Percentiles rank a stretch among this genome's conserved stretches.
Evolutionary conservation across 768 basidiomycete species (phyloP).

Genomic region (Suillus decipiens): DNA sequence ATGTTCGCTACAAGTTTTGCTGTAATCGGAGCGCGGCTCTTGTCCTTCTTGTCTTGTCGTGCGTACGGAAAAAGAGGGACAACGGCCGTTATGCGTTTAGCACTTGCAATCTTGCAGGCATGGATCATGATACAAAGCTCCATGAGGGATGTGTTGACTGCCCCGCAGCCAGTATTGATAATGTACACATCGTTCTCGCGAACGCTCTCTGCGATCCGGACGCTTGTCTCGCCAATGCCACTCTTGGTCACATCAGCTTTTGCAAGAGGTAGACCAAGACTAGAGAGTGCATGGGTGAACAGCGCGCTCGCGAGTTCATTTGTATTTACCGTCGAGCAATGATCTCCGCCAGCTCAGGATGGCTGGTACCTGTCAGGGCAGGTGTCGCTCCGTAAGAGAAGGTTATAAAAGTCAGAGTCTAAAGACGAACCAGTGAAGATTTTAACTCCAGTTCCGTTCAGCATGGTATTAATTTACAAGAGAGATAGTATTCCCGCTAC

Average conservation of each 20-base stretch:
- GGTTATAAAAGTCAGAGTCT: not conserved
- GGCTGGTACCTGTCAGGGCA: constrained; percentile 76
- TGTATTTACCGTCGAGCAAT: constrained; percentile 81
- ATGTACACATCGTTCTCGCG: constrained; percentile 99
- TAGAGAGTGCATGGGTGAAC: constrained; percentile 35
- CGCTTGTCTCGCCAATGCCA: constrained; percentile 88
- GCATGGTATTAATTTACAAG: constrained; percentile 37
- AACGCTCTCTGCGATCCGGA: constrained; percentile 92
- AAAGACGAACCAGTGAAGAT: constrained; percentile 53
- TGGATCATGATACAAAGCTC: constrained; percentile 99
- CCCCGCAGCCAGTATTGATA: constrained; percentile 87
- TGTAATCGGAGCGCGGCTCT: constrained; percentile 95
- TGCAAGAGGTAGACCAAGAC: constrained; percentile 87
- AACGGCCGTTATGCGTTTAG: constrained; percentile 97
- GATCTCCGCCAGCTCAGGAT: constrained; percentile 92
- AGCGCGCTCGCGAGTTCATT: constrained; percentile 14
- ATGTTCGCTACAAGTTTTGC: constrained; percentile 99
- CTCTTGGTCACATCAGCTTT: constrained; percentile 87
- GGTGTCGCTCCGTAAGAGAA: not conserved
- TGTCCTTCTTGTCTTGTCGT: constrained; percentile 99
- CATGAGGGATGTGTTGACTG: constrained; percentile 94
- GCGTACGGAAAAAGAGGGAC: constrained; percentile 97
- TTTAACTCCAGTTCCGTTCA: constrained; percentile 60
- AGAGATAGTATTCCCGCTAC: not conserved
- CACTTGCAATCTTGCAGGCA: constrained; percentile 99